Conservation (phyloP, 1,139 yeast genomes). For the Meyerozyma athensensis region DNA sequence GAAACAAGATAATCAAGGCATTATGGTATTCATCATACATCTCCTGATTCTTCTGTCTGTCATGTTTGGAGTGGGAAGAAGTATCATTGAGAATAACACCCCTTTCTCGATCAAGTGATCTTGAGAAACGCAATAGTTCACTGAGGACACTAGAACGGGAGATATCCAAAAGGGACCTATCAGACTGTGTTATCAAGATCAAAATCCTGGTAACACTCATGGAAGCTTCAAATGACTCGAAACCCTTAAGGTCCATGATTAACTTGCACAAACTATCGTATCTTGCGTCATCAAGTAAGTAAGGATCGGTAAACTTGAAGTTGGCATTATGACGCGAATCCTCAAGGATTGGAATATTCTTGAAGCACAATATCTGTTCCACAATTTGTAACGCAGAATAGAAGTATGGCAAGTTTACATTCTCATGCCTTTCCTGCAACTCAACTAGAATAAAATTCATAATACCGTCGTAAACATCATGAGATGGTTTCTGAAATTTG, state of each 20-base stretch:
- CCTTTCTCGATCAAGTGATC: constrained; percentile 8
- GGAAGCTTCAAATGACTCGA: constrained; percentile 44
- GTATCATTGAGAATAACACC: not conserved
- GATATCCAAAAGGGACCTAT: constrained; percentile 33
- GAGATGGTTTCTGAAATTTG: not conserved
- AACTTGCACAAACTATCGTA: constrained; percentile 38
- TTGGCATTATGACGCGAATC: constrained; percentile 9
- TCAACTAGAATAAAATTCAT: constrained; percentile 30
- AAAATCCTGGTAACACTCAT: constrained; percentile 48
- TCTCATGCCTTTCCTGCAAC: constrained; percentile 24
- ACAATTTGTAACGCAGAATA: constrained; percentile 45
- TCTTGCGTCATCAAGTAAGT: constrained; percentile 22
- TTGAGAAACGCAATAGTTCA: constrained; percentile 15
- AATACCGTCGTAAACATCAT: constrained; percentile 10
- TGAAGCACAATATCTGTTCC: constrained; percentile 44
- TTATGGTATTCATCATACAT: constrained; percentile 13
- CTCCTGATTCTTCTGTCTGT: constrained; percentile 7
- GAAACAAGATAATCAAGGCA: constrained; percentile 40
- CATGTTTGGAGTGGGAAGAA: constrained; percentile 8
- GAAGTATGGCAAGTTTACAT: constrained; percentile 45
- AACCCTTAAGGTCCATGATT: constrained; percentile 33
- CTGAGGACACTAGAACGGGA: constrained; percentile 36
- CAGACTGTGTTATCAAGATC: constrained; percentile 48
- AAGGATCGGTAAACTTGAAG: constrained; percentile 7
- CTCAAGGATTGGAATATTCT: constrained; percentile 35